Evolutionary conservation across 345 rosid genomes (phyloP).

Genomic region (Cardamine resedifolia): DNA sequence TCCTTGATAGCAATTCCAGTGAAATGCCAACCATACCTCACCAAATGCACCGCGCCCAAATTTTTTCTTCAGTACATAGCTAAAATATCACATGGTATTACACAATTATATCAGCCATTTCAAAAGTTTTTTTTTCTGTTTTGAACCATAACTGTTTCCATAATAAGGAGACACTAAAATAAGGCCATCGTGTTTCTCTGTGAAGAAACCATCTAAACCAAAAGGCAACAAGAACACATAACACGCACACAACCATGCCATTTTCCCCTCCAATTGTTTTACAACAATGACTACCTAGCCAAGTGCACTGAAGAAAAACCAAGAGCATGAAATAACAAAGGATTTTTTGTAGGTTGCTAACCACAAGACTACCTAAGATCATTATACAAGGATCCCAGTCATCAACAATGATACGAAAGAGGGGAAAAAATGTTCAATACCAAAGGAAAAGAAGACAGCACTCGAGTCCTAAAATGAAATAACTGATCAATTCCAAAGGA

Average conservation of each 20-base stretch:
- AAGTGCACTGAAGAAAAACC: background rate
- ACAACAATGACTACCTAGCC: conserved; percentile 7
- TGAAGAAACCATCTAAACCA: conserved; percentile 19
- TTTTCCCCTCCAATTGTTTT: background rate
- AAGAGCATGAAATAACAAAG: conserved; percentile 13
- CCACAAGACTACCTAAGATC: conserved; percentile 15
- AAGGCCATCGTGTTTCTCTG: conserved; percentile 1
- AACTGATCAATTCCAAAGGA: background rate
- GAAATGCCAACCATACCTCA: conserved; percentile 93
- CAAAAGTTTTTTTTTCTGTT: background rate
- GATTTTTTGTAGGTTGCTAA: background rate
- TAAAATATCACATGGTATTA: conserved; percentile 38
- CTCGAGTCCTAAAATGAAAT: background rate
- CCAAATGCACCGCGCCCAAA: conserved; percentile 94
- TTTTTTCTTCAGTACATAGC: conserved; percentile 81
- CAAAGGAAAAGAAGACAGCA: background rate
- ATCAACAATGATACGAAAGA: conserved; percentile 19
- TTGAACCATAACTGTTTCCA: background rate
- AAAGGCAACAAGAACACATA: conserved; percentile 15
- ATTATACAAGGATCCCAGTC: conserved; percentile 1
- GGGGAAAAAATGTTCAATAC: background rate
- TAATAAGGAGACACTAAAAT: background rate
- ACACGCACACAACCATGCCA: background rate
- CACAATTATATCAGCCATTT: conserved; percentile 2
- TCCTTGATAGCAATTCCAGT: conserved; percentile 71